These are phyloP conservation scores for Excoecaria agallocha DNA, from an alignment of 345 rosid genomes.

Conservation along the genomic window DNA sequence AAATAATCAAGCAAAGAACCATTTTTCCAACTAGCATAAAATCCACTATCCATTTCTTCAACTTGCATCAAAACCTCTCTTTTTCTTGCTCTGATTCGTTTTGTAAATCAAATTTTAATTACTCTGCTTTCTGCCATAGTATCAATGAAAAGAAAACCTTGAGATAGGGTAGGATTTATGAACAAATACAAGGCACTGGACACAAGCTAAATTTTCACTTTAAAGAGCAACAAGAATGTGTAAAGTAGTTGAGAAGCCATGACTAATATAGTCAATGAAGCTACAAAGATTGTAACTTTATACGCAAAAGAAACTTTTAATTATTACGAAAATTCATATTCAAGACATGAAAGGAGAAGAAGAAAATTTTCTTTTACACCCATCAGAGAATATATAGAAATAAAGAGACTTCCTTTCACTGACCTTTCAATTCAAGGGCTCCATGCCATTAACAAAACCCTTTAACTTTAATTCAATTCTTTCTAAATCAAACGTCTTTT, in stretches of 20 bases:
- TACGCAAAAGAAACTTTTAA: not conserved
- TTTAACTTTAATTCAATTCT: not conserved
- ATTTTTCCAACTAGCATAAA: conserved; percentile 42
- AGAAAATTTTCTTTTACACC: not conserved
- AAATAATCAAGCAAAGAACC: conserved; percentile 45
- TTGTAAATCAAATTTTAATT: conserved; percentile 8
- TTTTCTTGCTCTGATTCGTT: not conserved
- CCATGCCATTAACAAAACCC: conserved; percentile 5
- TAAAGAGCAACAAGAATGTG: not conserved
- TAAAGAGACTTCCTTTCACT: not conserved
- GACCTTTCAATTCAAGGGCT: conserved; percentile 20
- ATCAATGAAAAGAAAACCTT: not conserved
- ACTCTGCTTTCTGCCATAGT: conserved; percentile 15
- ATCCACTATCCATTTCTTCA: conserved; percentile 54
- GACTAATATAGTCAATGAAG: conserved; percentile 3
- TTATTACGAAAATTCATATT: not conserved
- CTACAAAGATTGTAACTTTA: not conserved
- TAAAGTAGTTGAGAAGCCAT: not conserved
- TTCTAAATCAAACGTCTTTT: conserved; percentile 19
- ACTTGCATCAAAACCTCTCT: not conserved
- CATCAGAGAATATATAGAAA: not conserved
- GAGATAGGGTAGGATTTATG: not conserved
- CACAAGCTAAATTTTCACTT: not conserved
- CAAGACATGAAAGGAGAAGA: not conserved
- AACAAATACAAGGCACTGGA: not conserved